These are phyloP conservation scores for Calonectria multiphialidica DNA, from an alignment of 2,329 filamentous ascomycete species.

Conservation along the genomic window DNA sequence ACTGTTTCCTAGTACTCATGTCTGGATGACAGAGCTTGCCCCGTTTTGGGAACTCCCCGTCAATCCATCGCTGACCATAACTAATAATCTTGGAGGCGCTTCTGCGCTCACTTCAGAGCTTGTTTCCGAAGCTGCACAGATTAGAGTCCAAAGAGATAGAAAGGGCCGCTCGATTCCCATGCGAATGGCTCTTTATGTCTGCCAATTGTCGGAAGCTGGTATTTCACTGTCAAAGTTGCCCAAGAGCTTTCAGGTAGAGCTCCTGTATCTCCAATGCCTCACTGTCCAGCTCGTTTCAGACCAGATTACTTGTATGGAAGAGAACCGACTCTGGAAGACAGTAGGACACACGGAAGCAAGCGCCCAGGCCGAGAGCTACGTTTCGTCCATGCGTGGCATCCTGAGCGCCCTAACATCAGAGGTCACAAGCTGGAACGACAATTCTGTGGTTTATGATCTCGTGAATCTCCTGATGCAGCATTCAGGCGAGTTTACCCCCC, in stretches of 20 bases:
- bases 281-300: conserved; percentile 66
- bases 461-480: conserved; percentile 59
- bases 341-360: conserved; percentile 51
- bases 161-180: conserved; percentile 79
- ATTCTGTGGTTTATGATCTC: conserved; percentile 55
- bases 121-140: conserved; percentile 31
- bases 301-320: conserved; percentile 60
- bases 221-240: conserved; percentile 55
- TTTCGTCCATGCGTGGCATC: conserved; percentile 54
- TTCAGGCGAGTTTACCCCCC: conserved; percentile 55
- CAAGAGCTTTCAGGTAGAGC: conserved; percentile 58
- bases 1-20: conserved; percentile 72
- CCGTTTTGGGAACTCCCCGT: conserved; percentile 64
- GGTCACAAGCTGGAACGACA: conserved; percentile 55
- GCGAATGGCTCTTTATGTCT: conserved; percentile 80
- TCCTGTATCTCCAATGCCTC: conserved; percentile 64
- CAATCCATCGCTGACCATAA: conserved; percentile 77
- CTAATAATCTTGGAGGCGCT: conserved; percentile 77
- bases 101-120: conserved; percentile 69
- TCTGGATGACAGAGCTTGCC: conserved; percentile 76
- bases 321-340: conserved; percentile 61
- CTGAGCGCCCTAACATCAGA: conserved; percentile 50
- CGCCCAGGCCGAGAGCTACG: conserved; percentile 56
- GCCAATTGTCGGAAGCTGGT: conserved; percentile 64
- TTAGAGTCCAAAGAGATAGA: conserved; percentile 67